Evolutionary conservation across 257 asterid genomes (phyloP).

Genomic region (Plantago ovata): DNA sequence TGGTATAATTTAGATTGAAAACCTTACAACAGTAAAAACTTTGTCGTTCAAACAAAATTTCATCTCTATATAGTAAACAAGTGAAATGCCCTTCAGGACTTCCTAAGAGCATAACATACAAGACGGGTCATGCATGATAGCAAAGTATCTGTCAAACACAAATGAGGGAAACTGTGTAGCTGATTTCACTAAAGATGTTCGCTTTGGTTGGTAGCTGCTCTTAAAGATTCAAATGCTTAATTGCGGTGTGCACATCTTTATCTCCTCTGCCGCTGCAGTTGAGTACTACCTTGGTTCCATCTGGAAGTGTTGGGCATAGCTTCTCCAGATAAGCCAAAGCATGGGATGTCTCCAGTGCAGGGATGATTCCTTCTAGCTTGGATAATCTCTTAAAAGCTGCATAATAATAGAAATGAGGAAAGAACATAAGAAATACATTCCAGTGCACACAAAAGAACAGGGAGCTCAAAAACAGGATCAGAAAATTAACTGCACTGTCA

Average conservation of each 20-base stretch:
- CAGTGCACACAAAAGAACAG: neutral
- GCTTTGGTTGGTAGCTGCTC: neutral
- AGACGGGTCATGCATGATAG: too few species aligned
- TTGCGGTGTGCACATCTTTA: conserved; percentile 85
- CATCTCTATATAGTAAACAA: too few species aligned
- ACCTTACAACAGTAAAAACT: too few species aligned
- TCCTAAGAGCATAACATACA: too few species aligned
- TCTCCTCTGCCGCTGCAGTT: conserved; percentile 99
- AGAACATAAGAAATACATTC: neutral
- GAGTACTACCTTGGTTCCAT: conserved; percentile 74
- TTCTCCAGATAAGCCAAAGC: conserved; percentile 85
- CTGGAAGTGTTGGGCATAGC: conserved; percentile 69
- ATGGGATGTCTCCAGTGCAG: conserved; percentile 94
- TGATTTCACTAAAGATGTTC: neutral
- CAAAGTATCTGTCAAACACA: too few species aligned
- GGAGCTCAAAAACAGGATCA: too few species aligned
- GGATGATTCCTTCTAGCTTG: conserved; percentile 83
- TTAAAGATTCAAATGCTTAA: conserved; percentile 53
- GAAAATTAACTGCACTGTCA: too few species aligned
- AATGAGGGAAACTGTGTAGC: neutral
- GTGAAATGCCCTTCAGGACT: too few species aligned
- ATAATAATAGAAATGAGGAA: conserved; percentile 9
- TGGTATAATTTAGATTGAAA: too few species aligned
- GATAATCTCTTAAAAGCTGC: conserved; percentile 90
- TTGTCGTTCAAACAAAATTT: too few species aligned